These are phyloP conservation scores for Neopestalotiopsis sp. DNA, from an alignment of 2,329 filamentous ascomycete species.

Conservation along the genomic window DNA sequence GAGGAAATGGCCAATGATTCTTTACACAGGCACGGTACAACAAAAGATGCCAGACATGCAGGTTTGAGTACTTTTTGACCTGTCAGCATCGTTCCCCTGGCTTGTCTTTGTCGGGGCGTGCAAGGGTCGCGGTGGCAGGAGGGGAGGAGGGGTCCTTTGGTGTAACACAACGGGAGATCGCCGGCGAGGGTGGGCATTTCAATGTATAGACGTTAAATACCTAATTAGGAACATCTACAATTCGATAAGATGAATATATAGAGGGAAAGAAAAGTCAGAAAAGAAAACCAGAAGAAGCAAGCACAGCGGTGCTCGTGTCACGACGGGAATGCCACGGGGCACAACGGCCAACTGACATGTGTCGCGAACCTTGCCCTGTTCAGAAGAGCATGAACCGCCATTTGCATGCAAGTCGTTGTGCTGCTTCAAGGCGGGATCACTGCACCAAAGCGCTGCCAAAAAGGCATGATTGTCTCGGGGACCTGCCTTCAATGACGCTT, in stretches of 20 bases:
- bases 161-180: not conserved
- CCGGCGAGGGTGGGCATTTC: not conserved
- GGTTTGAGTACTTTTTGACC: not conserved
- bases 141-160: not conserved
- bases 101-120: not conserved
- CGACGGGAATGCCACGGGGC: not conserved
- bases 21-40: not conserved
- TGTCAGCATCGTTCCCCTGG: not conserved
- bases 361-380: not conserved
- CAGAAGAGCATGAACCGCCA: not conserved
- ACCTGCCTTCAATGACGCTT: not conserved
- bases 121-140: not conserved
- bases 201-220: not conserved
- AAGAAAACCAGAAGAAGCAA: not conserved
- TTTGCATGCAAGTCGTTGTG: not conserved
- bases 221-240: not conserved
- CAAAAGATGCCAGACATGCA: not conserved
- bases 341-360: slow-evolving; percentile 1
- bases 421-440: not conserved
- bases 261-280: not conserved
- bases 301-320: not conserved
- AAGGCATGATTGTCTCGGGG: not conserved
- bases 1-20: not conserved
- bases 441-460: not conserved
- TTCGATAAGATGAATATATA: not conserved